These are phyloP conservation scores for Claviceps lovelessii DNA, from an alignment of 2,329 filamentous ascomycete species.

Conservation along the genomic window DNA sequence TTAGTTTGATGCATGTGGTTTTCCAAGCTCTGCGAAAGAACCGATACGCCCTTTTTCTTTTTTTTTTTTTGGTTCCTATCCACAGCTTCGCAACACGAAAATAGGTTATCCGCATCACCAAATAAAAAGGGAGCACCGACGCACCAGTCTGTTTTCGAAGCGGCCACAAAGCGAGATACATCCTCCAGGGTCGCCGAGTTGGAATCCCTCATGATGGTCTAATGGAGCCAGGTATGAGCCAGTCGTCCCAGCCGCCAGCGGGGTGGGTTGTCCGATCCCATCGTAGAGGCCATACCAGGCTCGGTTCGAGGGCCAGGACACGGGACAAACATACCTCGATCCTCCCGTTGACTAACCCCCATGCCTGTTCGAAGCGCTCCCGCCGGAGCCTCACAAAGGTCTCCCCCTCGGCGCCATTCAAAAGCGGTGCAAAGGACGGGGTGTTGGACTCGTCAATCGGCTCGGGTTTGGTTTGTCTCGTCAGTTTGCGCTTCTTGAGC, in stretches of 20 bases:
- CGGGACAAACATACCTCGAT: constrained; percentile 33
- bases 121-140: not conserved
- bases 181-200: constrained; percentile 46
- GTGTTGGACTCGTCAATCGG: constrained; percentile 5
- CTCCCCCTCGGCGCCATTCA: constrained; percentile 38
- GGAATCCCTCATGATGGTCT: constrained; percentile 44
- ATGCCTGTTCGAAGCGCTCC: constrained; percentile 45
- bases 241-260: not conserved
- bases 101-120: too few species aligned
- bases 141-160: constrained; percentile 20
- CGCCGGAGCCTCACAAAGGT: constrained; percentile 39
- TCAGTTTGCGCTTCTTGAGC: constrained; percentile 43
- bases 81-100: not conserved
- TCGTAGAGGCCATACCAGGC: too few species aligned
- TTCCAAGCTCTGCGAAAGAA: too few species aligned
- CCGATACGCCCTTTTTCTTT: too few species aligned
- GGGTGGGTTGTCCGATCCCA: too few species aligned
- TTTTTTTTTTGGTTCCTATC: too few species aligned
- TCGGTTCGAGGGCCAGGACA: not conserved
- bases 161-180: constrained; percentile 41
- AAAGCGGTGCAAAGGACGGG: constrained; percentile 34
- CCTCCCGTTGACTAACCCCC: constrained; percentile 47
- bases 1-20: not conserved
- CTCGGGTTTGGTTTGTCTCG: constrained; percentile 20
- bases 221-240: not conserved